Evolutionary conservation across 1,284 basidiomycete species (phyloP), one percentile per base, ranked within the genome.

Genomic region (Mycena sp.): DNA sequence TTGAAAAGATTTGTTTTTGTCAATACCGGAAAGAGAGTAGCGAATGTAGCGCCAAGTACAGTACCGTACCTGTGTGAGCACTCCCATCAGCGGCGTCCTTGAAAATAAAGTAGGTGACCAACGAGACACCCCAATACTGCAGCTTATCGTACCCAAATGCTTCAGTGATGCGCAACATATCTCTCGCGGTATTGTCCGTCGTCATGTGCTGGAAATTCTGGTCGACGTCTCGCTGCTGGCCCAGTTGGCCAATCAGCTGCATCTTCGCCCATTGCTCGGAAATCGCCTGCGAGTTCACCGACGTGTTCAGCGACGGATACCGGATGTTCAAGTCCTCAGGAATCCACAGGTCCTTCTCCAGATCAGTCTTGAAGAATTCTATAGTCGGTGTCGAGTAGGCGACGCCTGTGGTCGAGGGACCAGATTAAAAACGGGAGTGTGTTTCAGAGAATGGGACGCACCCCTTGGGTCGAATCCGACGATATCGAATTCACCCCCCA

Each of bases 401-500:
- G 9, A 67, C 48, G 21, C 68, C 68, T 69, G 21, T 38, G 29
- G 21, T 48, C 25, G 14, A 37, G 40, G 21, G 26, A 44, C 43
- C 11, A 48, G 14, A 40, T 52, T 56, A 25, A 35, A 11, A 40
- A 77, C 66, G 19, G 48, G n/a, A 43, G 28, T 48, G 19, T n/a
- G n/a, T n/a, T n/a, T n/a, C n/a, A 28, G 32, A 21, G 11, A 23
- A 40, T 17, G 44, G 43, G 11, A 52, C 52, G 17, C 67, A 54
- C 78, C 76, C 68, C 79, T 71, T 1, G 84, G 84, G 71, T 86
- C 85, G 65, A 86, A 86, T 4, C 82, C 78, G 4, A 87, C 76
- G 17, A 85, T 67, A 67, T 87, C 84, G 65, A 81, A 86, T 32
- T 78, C 17, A 16, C 44, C n/a, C 19, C 57, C 57, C 25, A 55